phyloP scores from a whole-genome alignment of 2,329 filamentous ascomycete genomes.

The Decorospora gaudefroyi region DNA sequence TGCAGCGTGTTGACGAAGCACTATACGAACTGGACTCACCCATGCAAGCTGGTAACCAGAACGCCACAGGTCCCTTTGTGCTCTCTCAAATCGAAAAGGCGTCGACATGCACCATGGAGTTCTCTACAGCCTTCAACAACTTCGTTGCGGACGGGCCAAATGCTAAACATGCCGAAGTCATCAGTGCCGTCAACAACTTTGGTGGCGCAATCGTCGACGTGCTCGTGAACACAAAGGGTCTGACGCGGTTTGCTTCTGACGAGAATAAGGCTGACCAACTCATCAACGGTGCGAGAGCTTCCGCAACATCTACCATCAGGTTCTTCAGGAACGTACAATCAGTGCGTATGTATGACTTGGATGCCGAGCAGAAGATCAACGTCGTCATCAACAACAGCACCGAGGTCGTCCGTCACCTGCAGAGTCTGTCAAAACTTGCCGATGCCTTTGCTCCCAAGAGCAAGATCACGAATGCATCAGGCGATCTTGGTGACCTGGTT shows the following conservation, averaged over 20 bases:
- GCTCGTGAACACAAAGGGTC: slow-evolving; percentile 93
- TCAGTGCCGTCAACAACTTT: slow-evolving; percentile 89
- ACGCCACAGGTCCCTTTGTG: slow-evolving; percentile 91
- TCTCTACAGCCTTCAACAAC: slow-evolving; percentile 97
- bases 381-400: slow-evolving; percentile 97
- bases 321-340: slow-evolving; percentile 96
- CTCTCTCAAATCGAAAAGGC: slow-evolving; percentile 97
- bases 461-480: slow-evolving; percentile 76
- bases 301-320: slow-evolving; percentile 83
- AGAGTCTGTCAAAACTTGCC: slow-evolving; percentile 89
- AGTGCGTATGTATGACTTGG: slow-evolving; percentile 88
- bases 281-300: slow-evolving; percentile 78
- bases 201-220: slow-evolving; percentile 90
- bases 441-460: slow-evolving; percentile 90
- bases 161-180: slow-evolving; percentile 85
- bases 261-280: slow-evolving; percentile 92
- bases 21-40: slow-evolving; percentile 96
- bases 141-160: slow-evolving; percentile 97
- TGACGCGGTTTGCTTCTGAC: slow-evolving; percentile 88
- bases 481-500: slow-evolving; percentile 90
- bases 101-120: slow-evolving; percentile 90
- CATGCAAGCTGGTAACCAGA: slow-evolving; percentile 99
- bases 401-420: slow-evolving; percentile 91
- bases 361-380: slow-evolving; percentile 89
- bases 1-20: slow-evolving; percentile 92